A percentile compares a stretch with the other conserved stretches of the same genome.
Evolutionary conservation across 208 protist genomes (phyloP).

Genomic region (Trypanosoma cruzi): DNA sequence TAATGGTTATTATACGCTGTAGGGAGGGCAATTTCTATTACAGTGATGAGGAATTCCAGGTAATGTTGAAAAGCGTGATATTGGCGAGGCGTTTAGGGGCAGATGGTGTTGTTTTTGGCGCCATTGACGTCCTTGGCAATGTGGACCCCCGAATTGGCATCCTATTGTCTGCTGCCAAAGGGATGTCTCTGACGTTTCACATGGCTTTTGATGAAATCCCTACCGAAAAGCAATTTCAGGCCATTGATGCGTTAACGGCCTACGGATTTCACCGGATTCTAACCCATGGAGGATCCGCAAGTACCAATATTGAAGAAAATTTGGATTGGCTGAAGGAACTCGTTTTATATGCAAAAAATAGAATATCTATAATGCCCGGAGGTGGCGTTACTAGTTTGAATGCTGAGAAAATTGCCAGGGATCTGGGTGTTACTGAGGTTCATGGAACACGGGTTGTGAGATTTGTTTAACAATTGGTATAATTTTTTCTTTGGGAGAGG

Average conservation of each 20-base stretch:
- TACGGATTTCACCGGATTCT: constrained; percentile 22
- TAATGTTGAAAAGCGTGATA: constrained; percentile 10
- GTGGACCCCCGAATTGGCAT: constrained; percentile 1
- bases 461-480: not conserved
- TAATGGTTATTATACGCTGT: constrained; percentile 24
- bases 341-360: constrained; percentile 10
- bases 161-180: constrained; percentile 7
- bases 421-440: constrained; percentile 15
- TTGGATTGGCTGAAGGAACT: not conserved
- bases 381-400: constrained; percentile 11
- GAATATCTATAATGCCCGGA: constrained; percentile 23
- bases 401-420: not conserved
- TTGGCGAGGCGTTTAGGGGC: constrained; percentile 9
- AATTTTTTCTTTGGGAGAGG: not conserved
- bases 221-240: constrained; percentile 9
- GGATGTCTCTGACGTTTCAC: constrained; percentile 17
- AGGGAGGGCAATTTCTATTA: constrained; percentile 19
- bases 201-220: constrained; percentile 28
- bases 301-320: constrained; percentile 15
- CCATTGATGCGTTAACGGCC: constrained; percentile 3
- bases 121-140: constrained; percentile 11
- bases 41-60: constrained; percentile 7
- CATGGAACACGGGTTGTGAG: constrained; percentile 18
- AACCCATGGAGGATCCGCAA: constrained; percentile 17
- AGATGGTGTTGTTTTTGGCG: constrained; percentile 21